Base-by-base conservation (phyloP, 345 rosid species). In the Linum lewisii region DNA sequence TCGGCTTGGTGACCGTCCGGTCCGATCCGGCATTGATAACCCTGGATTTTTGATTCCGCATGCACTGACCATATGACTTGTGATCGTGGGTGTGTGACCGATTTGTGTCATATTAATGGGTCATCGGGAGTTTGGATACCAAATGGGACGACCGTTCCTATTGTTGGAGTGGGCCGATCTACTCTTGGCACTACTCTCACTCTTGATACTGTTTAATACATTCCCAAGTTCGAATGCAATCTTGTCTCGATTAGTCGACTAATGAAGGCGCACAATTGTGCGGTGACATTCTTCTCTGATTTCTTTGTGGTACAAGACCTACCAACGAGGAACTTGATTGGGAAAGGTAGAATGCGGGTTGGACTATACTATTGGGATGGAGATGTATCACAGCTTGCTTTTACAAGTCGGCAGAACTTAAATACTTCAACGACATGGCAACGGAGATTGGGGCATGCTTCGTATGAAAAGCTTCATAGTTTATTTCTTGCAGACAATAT, bases 161-260 rank as follows among this genome's bases (percentile, higher is more conserved):
- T 51, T 2, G 0, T 23, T 1, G 42, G 11, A 1, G 15, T 16
- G 10, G 38, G 62, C 1, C 20, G 11, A 0, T 5, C 63, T 5
- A 44, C 21, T 21, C 11, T 64, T 6, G n/a, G 56, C 0, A 2
- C 22, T 9, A 22, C 26, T 2, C 7, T 51, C 42, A 24, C 34
- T 5, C 16, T 49, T 1, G 0, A 29, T 25, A 21, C 3, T 0
- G 65, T 68, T 0, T 51, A 71, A 1, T 9, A 61, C 16, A 58
- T 64, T 0, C 63, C 65, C 2, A 5, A 49, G 2, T 72, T 72
- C 21, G 38, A 34, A 14, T 51, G 64, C n/a, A 70, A 61, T 38
- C 34, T 75, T 1, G 2, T 62, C 19, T 64, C 52, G 0, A 11
- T 62, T 0, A 56, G 26, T 10, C 54, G 62, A 60, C 42, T 72